Percentiles rank a stretch among this genome's conserved stretches.
phyloP scores from a whole-genome alignment of 805 yeast species.

The Candida suzukii region DNA sequence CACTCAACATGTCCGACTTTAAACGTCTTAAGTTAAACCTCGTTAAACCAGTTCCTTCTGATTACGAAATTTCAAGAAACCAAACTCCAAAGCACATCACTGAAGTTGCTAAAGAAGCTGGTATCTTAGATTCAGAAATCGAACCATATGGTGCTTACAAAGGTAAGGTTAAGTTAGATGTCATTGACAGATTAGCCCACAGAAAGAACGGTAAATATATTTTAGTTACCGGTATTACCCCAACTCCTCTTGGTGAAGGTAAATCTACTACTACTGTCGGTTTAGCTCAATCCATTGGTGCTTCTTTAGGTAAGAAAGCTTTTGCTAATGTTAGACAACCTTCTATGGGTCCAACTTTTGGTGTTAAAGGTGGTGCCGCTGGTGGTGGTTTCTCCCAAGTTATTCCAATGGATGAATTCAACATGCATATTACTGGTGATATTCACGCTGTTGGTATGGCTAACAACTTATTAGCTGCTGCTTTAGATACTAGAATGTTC shows the following conservation, averaged over 20 bases:
- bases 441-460: constrained; percentile 95
- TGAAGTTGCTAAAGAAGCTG: constrained; percentile 72
- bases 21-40: constrained; percentile 30
- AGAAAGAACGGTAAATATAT: constrained; percentile 77
- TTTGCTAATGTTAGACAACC: constrained; percentile 97
- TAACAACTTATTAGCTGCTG: constrained; percentile 90
- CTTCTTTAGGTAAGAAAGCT: constrained; percentile 74
- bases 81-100: constrained; percentile 82
- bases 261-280: constrained; percentile 96
- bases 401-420: constrained; percentile 98
- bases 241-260: constrained; percentile 98
- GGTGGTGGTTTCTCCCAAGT: constrained; percentile 99
- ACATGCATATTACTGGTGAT: constrained; percentile 96
- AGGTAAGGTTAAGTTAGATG: constrained; percentile 74
- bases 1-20: constrained; percentile 23
- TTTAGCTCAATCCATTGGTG: constrained; percentile 93
- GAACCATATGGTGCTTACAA: constrained; percentile 87
- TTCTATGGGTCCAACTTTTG: constrained; percentile 98
- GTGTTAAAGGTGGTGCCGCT: constrained; percentile 99
- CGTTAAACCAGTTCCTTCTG: constrained; percentile 76
- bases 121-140: constrained; percentile 69
- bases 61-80: constrained; percentile 80
- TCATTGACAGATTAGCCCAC: constrained; percentile 58
- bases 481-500: constrained; percentile 94
- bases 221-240: constrained; percentile 94